phyloP scores from a whole-genome alignment of 345 rosid species.

The Eucalyptus sp. region DNA sequence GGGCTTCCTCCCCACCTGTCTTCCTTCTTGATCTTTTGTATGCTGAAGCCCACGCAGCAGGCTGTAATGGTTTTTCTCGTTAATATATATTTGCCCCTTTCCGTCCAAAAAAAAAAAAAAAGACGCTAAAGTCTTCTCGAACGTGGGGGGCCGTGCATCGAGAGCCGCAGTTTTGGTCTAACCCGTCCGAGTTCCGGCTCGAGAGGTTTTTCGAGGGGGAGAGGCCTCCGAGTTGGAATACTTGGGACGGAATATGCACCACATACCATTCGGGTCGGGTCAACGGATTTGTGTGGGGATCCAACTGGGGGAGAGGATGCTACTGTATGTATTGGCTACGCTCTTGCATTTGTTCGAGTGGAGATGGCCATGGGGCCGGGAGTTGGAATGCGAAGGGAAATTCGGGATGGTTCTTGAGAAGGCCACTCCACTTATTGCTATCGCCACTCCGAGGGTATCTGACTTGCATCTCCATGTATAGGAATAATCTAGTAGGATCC shows the following conservation, averaged over 20 bases:
- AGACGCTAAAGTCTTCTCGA: background rate
- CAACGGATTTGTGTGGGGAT: background rate
- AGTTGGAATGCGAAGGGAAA: background rate
- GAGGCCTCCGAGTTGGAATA: background rate
- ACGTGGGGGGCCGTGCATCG: background rate
- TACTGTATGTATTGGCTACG: background rate
- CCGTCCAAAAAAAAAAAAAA: too few species aligned
- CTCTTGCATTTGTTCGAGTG: background rate
- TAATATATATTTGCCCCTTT: too few species aligned
- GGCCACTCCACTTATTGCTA: background rate
- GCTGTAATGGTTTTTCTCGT: too few species aligned
- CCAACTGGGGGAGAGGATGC: background rate
- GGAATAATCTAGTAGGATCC: background rate
- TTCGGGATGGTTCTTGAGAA: background rate
- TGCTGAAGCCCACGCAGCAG: too few species aligned
- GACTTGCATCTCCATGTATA: background rate
- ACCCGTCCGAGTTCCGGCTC: background rate
- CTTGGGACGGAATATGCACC: background rate
- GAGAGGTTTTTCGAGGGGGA: background rate
- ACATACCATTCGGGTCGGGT: constrained; percentile 17
- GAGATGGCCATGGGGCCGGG: background rate
- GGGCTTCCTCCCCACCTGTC: too few species aligned
- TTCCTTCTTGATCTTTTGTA: too few species aligned
- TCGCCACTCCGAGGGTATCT: background rate
- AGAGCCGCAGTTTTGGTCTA: background rate